phyloP scores from a whole-genome alignment of 2,329 filamentous ascomycete species.

The Penicillium italicum region DNA sequence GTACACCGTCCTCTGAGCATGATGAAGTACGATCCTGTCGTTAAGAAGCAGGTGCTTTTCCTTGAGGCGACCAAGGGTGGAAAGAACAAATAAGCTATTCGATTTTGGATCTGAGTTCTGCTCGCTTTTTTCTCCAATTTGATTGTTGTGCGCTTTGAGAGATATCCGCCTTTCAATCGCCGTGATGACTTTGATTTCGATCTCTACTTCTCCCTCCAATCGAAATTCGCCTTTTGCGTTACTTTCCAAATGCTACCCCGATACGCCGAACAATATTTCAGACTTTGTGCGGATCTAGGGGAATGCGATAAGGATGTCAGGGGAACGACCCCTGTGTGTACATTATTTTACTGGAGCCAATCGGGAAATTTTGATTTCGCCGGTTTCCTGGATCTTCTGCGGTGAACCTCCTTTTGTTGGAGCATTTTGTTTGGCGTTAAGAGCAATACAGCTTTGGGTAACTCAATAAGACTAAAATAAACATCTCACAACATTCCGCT shows the following conservation, averaged over 20 bases:
- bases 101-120: neutral
- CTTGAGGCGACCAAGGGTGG: conserved; percentile 83
- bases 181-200: neutral
- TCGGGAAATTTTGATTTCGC: neutral
- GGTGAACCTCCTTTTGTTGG: conserved; percentile 18
- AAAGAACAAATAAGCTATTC: conserved; percentile 43
- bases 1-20: conserved; percentile 82
- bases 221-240: neutral
- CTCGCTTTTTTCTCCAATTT: neutral
- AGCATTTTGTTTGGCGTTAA: conserved; percentile 29
- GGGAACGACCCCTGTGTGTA: conserved; percentile 17
- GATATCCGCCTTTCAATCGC: neutral
- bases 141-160: neutral
- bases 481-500: conserved; percentile 4
- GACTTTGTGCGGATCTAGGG: neutral
- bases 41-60: conserved; percentile 93
- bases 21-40: conserved; percentile 98
- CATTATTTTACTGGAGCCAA: conserved; percentile 24
- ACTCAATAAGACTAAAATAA: conserved; percentile 22
- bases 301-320: conserved; percentile 4
- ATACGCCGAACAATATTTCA: neutral
- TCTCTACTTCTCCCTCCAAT: neutral
- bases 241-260: neutral
- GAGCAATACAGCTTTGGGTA: conserved; percentile 22
- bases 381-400: conserved; percentile 10